phyloP scores from a whole-genome alignment of 208 protist genomes.

The Crithidia mellificae region DNA sequence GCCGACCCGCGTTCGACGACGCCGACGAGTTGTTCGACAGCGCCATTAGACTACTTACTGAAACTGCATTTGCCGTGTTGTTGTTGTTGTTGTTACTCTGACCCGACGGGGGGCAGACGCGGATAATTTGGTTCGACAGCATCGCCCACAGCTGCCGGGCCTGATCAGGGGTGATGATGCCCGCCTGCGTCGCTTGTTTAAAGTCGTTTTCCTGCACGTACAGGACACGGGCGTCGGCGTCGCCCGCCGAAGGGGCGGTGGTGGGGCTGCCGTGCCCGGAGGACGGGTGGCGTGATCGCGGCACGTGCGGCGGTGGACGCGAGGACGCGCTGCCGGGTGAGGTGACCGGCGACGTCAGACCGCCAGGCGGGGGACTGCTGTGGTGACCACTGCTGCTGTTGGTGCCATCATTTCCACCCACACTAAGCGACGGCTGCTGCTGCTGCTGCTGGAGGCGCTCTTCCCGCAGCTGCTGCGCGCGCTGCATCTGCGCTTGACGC shows the following conservation, averaged over 20 bases:
- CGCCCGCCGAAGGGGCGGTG: background rate
- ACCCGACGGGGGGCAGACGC: slow-evolving; percentile 37
- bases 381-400: too few relatives aligned
- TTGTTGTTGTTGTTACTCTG: slow-evolving; percentile 27
- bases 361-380: background rate
- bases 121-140: slow-evolving; percentile 79
- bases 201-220: slow-evolving; percentile 78
- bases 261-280: background rate
- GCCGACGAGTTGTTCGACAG: slow-evolving; percentile 30
- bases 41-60: slow-evolving; percentile 51
- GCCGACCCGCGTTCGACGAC: slow-evolving; percentile 15
- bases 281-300: slow-evolving; percentile 12
- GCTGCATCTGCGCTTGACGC: slow-evolving; percentile 80
- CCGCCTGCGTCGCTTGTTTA: slow-evolving; percentile 61
- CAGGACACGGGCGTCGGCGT: slow-evolving; percentile 33
- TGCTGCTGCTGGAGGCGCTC: slow-evolving; percentile 54
- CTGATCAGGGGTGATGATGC: slow-evolving; percentile 86
- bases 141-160: slow-evolving; percentile 86
- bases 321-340: slow-evolving; percentile 2
- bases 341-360: background rate
- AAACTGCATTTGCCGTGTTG: too few relatives aligned
- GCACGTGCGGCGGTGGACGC: slow-evolving; percentile 16
- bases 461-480: slow-evolving; percentile 69
- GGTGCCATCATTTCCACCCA: slow-evolving; percentile 11
- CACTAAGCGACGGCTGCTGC: slow-evolving; percentile 3